Percentiles rank a stretch among this genome's conserved stretches.
These are phyloP conservation scores for Mercurialis annua DNA, from an alignment of 345 rosid species.

Conservation along the genomic window DNA sequence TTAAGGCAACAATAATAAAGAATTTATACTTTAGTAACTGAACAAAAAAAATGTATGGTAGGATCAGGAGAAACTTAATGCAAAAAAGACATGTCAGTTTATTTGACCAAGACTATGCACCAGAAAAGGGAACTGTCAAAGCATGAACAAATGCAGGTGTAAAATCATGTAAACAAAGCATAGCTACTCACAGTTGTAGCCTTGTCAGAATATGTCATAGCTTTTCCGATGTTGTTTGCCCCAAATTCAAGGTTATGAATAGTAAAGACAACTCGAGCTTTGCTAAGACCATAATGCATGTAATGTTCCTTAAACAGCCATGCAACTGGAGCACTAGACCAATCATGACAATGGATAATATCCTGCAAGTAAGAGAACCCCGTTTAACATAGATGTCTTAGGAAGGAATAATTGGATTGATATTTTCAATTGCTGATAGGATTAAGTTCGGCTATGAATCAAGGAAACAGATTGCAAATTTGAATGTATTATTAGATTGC, in stretches of 20 bases:
- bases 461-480: neutral
- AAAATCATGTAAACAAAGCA: neutral
- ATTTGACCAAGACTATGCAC: neutral
- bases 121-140: neutral
- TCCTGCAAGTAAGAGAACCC: conserved; percentile 51
- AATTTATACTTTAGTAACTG: neutral
- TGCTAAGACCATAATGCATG: conserved; percentile 69
- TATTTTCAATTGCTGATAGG: neutral
- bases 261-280: conserved; percentile 81
- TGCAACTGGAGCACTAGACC: conserved; percentile 91
- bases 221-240: conserved; percentile 60
- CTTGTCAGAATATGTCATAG: conserved; percentile 77
- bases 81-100: neutral
- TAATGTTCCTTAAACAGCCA: conserved; percentile 86
- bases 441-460: neutral
- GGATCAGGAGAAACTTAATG: neutral
- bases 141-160: neutral
- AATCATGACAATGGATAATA: conserved; percentile 94
- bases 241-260: conserved; percentile 95
- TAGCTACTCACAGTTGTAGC: conserved; percentile 71
- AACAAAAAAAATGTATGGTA: neutral
- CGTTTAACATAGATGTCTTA: neutral
- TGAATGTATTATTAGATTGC: neutral
- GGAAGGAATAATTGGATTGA: neutral
- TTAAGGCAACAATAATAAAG: neutral